Base-by-base conservation (phyloP, 2,329 filamentous ascomycete genomes). In the Talaromyces sp. region DNA sequence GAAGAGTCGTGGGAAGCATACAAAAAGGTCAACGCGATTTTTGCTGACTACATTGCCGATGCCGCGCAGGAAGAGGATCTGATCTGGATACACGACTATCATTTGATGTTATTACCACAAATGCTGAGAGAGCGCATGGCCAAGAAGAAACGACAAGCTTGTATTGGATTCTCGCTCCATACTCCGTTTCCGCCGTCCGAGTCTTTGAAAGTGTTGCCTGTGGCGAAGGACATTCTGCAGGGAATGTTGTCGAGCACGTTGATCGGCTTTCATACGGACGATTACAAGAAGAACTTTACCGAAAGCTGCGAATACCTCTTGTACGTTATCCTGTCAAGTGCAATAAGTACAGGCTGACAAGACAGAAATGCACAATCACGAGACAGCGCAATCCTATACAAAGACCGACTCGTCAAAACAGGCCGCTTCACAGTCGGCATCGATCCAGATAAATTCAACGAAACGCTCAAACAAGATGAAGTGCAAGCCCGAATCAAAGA, bases 241-340 rank as follows among this genome's bases (percentile, higher is more conserved):
- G 92, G 93, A 52, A 84, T 96, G 42, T 82, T 97, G 25, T 87
- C 93, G 71, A 95, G 92, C 79, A 93, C 96, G 73, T 80, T 97
- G 62, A 89, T 97, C 69, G 93, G 93, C n/a, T 97, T 97, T 80
- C 93, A 97, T 77, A 97, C 93, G n/a, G 96, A 96, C 78, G 92
- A 96, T 78, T 97, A 97, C 71, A 91, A 91, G 31, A 84, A 91
- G 59, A 93, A 97, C 76, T 96, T 97, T 79, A 80, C 96, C 63
- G 93, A 91, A 77, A 92, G 89, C 71, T 96, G 92, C 79, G 91
- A 90, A 16, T 87, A 90, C 66, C 93, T 96, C 65, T 81, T 96
- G 81, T 88, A 80, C 75, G 83, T 76, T 23, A 1, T 1, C 16
- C 18, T 23, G 9, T 11, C 33, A 4, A 1, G 18, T 25, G 59